phyloP scores from a whole-genome alignment of 2,329 filamentous ascomycete genomes.

The Pyrenochaeta sp. region DNA sequence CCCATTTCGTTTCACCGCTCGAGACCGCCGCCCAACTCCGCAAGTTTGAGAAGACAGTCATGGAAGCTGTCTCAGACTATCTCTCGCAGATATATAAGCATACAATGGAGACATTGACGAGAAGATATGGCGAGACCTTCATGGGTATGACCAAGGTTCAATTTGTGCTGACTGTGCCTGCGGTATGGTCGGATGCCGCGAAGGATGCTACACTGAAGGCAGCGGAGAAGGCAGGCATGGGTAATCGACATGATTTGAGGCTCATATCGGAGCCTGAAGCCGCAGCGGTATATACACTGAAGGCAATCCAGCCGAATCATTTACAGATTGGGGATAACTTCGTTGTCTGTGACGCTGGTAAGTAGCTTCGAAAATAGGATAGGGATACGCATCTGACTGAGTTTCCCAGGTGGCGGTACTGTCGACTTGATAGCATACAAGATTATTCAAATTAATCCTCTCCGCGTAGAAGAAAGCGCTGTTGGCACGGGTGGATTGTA shows the following conservation, averaged over 20 bases:
- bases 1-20: slow-evolving; percentile 79
- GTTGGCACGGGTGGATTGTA: slow-evolving; percentile 73
- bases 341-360: slow-evolving; percentile 64
- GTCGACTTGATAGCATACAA: slow-evolving; percentile 85
- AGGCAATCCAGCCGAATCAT: slow-evolving; percentile 79
- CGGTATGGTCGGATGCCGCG: slow-evolving; percentile 86
- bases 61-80: slow-evolving; percentile 82
- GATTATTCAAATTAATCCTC: slow-evolving; percentile 75
- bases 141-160: slow-evolving; percentile 79
- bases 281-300: slow-evolving; percentile 80
- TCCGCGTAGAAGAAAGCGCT: slow-evolving; percentile 79
- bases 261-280: slow-evolving; percentile 83
- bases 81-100: slow-evolving; percentile 78
- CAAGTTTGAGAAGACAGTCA: slow-evolving; percentile 77
- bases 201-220: slow-evolving; percentile 83
- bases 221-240: slow-evolving; percentile 81
- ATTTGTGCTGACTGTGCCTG: slow-evolving; percentile 78
- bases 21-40: slow-evolving; percentile 81
- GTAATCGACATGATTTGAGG: slow-evolving; percentile 72
- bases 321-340: slow-evolving; percentile 71
- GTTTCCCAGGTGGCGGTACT: slow-evolving; percentile 58
- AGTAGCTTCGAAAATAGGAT: slow-evolving; percentile 3
- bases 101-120: slow-evolving; percentile 78
- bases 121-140: slow-evolving; percentile 79
- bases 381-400: background rate